Evolutionary conservation across 257 asterid genomes (phyloP), one percentile per base, ranked within the genome.

Genomic region (Fraxinus excelsior): DNA sequence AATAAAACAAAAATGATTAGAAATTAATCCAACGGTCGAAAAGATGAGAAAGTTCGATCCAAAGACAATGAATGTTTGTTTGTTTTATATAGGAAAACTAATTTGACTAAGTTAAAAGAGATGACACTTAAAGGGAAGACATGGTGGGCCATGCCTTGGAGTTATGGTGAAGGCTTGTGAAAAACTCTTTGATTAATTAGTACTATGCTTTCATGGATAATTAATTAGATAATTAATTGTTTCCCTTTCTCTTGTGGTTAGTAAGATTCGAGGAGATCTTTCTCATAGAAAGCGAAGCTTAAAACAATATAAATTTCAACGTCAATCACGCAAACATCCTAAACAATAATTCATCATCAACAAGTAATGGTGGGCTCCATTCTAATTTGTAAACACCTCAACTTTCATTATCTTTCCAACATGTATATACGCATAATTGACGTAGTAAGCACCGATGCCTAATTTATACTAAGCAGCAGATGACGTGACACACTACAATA

Each of bases 251-350:
- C 60, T 81, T 67, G 90, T 85, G 88, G 97, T 90, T 90, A 89
- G 96, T 87, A 90, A 90, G 96, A 94, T 92, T 83, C 83, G 90
- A 79, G 74, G 76, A 89, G 87, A 89, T 94, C 96, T 89, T 81
- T 83, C 79, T 70, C 72, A 82, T 72, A 16, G 83, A 84, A 87
- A 90, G 82, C 83, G 76, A 86, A 83, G 70, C 79, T 67, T 78
- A 31, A 85, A 81, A 87, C 68, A 75, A 82, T 84, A 74, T 78
- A 77, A 85, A 85, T 79, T 85, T 90, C 90, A 89, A 92, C 97
- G 97, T 90, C 93, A 92, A 94, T 94, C 97, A 92, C 98, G 97
- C 98, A 94, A 89, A 88, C 89, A 91, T 86, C 88, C 89, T 74
- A 87, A 73, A 86, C 85, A 87, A 78, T 83, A 80, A 82, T 87